These are phyloP conservation scores for Aspergillus fijiensis DNA, from an alignment of 2,329 filamentous ascomycete species.

Conservation along the genomic window DNA sequence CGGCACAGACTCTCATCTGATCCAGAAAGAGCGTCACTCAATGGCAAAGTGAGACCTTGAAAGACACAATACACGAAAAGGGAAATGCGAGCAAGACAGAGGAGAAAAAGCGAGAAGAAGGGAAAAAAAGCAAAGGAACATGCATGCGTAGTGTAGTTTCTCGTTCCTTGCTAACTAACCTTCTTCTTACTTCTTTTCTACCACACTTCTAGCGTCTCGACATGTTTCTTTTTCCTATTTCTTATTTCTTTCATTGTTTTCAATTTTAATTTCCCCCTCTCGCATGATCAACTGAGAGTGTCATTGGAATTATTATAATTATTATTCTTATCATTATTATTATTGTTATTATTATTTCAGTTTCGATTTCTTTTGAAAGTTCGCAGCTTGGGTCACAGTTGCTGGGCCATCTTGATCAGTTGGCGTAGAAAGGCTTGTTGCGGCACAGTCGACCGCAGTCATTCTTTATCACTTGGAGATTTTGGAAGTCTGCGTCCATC, in stretches of 20 bases:
- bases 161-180: conserved; percentile 18
- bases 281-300: conserved; percentile 4
- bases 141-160: conserved; percentile 18
- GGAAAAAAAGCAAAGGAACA: conserved; percentile 18
- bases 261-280: conserved; percentile 7
- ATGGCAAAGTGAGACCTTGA: not conserved
- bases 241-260: not conserved
- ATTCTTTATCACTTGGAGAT: conserved; percentile 19
- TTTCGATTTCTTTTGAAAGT: conserved; percentile 12
- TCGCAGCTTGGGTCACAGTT: conserved; percentile 9
- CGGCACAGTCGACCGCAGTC: conserved; percentile 23
- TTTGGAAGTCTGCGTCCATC: conserved; percentile 4
- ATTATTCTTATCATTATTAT: conserved; percentile 2
- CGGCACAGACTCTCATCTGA: conserved; percentile 12
- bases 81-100: conserved; percentile 9
- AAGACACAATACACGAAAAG: conserved; percentile 11
- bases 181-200: conserved; percentile 15
- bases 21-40: conserved; percentile 9
- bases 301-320: conserved; percentile 9
- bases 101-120: conserved; percentile 11
- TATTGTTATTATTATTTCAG: conserved; percentile 9
- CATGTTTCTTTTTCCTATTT: not conserved
- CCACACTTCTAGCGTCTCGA: not conserved
- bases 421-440: conserved; percentile 22
- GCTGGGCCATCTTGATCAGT: conserved; percentile 13